Evolutionary conservation across 192 early-diverging fungal species (phyloP), one percentile per base, ranked within the genome.

Genomic region (Coemansia sp.): DNA sequence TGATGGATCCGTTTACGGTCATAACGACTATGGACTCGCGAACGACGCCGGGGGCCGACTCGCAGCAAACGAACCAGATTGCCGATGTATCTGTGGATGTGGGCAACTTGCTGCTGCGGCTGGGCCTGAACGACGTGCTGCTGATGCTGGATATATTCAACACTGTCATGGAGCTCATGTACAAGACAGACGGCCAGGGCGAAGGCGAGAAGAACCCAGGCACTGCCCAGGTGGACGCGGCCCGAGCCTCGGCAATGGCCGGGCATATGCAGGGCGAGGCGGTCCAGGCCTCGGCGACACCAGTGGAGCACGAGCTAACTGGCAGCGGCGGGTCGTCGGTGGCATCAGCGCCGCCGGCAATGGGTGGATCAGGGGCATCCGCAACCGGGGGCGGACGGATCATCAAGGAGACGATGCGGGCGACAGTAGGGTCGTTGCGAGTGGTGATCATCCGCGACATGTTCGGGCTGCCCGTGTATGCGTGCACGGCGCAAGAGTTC

Each of bases 401-500:
- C 8, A 38, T 74, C 41, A 65, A 74, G 38, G 64, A 74, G 38
- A 74, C 63, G 5, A 66, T 74, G 58, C 63, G 70, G 0, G 59
- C 47, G 7, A 67, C 70, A 0, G 46, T 74, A 0, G 70, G 58
- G 9, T 56, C 59, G 21, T 31, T 74, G 49, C 63, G 70, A 0
- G 20, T 94, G 1, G 79, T 99, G 29, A 56, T 97, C 12, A 96
- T 99, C 43, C 90, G 94, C 43, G 94, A 99, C 56, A 78, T 91
- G 60, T 88, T 94, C 59, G 88, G 95, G 48, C 74, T 96, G 44
- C 96, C 93, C 0, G 87, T 96, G 66, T 78, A 92, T 37, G 92
- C 96, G 36, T 63, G 91, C 47, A 82, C 78, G 23, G 58, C 93
- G 21, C 82, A 90, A n/a, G 79, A 83, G 53, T 84, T 94, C 51